Percentiles rank a stretch among this genome's conserved stretches.
Evolutionary conservation across 768 basidiomycete genomes (phyloP).

Genomic region (Rhodosporidiobolus odoratus): DNA sequence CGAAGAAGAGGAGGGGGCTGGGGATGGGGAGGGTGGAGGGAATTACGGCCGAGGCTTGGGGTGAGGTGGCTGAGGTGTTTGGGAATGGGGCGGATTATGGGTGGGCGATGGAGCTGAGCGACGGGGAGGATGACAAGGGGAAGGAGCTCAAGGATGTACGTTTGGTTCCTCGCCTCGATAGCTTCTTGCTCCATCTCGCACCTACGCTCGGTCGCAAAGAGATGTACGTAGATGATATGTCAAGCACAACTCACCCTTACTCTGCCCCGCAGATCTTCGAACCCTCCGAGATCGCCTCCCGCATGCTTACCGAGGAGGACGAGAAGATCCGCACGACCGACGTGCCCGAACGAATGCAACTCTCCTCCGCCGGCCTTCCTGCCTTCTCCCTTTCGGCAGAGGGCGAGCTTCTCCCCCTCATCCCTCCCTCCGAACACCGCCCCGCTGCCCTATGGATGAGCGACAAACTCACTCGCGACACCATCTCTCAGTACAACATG

Average conservation of each 20-base stretch:
- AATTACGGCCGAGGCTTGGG: conserved; percentile 59
- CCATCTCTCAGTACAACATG: conserved; percentile 50
- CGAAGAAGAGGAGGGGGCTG: conserved; percentile 51
- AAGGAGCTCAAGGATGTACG: conserved; percentile 80
- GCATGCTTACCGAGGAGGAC: conserved; percentile 86
- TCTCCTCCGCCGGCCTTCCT: conserved; percentile 78
- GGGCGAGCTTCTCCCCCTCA: conserved; percentile 48
- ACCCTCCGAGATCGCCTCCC: conserved; percentile 85
- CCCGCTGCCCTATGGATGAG: conserved; percentile 86
- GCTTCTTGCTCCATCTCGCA: conserved; percentile 13
- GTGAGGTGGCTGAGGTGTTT: conserved; percentile 91
- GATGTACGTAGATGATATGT: no score
- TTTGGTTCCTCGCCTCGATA: conserved; percentile 36
- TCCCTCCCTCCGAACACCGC: conserved; percentile 67
- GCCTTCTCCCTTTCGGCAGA: conserved; percentile 51
- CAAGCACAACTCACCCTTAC: no score
- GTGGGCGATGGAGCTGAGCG: conserved; percentile 64
- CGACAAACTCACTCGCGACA: conserved; percentile 64
- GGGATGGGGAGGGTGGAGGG: conserved; percentile 31
- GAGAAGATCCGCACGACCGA: conserved; percentile 83
- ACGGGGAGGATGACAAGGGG: conserved; percentile 61
- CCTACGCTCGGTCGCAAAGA: not conserved
- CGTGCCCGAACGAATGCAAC: conserved; percentile 70
- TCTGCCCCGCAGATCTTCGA: conserved; percentile 80
- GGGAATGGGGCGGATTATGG: conserved; percentile 95